phyloP scores from a whole-genome alignment of 257 asterid species.

The Vinca minor region DNA sequence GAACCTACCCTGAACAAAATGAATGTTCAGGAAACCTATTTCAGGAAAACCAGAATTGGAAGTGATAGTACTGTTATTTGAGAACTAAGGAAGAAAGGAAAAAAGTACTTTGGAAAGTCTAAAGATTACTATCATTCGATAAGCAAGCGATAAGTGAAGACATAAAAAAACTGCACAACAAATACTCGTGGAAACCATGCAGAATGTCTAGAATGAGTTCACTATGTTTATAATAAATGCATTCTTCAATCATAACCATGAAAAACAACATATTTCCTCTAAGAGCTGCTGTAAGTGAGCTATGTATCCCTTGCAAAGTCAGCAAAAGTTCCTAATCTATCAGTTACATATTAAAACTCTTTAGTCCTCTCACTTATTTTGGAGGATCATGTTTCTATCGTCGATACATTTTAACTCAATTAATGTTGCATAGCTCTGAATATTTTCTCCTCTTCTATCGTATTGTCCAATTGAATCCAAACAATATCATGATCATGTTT shows the following conservation, averaged over 20 bases:
- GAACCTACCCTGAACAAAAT: constrained; percentile 82
- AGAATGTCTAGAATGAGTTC: not conserved
- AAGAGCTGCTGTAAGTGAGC: not conserved
- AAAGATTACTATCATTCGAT: not conserved
- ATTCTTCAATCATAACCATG: not conserved
- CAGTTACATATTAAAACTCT: not conserved
- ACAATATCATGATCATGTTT: not conserved
- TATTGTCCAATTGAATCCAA: not conserved
- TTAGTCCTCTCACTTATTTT: not conserved
- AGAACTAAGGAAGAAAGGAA: not conserved
- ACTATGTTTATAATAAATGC: not conserved
- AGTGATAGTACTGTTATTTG: too few species aligned
- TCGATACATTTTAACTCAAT: not conserved
- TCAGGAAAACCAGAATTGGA: not conserved
- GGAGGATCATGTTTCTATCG: not conserved
- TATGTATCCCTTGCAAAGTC: not conserved
- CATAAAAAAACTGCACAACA: not conserved
- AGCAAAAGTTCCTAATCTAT: not conserved
- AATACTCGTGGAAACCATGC: not conserved
- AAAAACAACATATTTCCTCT: not conserved
- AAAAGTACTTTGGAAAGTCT: not conserved
- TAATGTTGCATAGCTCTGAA: not conserved
- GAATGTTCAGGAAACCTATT: constrained; percentile 22
- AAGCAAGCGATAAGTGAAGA: not conserved
- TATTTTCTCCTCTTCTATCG: not conserved